Percentiles rank a stretch among this genome's conserved stretches.
Evolutionary conservation across 495 filamentous ascomycete genomes (phyloP).

Genomic region (Bacidia rubella): DNA sequence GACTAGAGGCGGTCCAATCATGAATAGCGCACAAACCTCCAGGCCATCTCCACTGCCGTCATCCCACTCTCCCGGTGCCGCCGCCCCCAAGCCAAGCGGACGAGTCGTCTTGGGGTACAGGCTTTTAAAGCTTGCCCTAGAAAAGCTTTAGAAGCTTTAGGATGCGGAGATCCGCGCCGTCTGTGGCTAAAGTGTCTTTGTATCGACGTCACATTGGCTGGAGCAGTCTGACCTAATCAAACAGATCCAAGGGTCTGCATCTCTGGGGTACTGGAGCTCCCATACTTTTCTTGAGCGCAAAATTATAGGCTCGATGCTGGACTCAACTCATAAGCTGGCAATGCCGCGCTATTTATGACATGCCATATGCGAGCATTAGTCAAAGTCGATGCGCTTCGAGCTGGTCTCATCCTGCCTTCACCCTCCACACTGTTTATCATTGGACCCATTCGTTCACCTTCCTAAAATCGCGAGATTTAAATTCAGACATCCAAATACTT

Average conservation of each 20-base stretch:
- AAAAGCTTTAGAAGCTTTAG: conserved; percentile 6
- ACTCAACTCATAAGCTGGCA: too few species aligned
- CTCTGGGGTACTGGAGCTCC: too few species aligned
- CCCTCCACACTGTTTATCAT: too few species aligned
- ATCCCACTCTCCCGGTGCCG: conserved; percentile 1
- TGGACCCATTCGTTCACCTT: too few species aligned
- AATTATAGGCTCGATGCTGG: conserved; percentile 2
- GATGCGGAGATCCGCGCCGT: not conserved
- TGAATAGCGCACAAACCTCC: not conserved
- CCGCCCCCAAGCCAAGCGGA: not conserved
- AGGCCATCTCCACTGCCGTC: not conserved
- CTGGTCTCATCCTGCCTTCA: not conserved
- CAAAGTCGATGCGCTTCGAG: not conserved
- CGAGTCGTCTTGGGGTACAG: not conserved
- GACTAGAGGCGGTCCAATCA: conserved; percentile 5
- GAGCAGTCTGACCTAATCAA: not conserved
- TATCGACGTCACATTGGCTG: not conserved
- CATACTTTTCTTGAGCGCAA: not conserved
- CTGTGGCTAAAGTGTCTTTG: not conserved
- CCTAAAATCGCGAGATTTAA: not conserved
- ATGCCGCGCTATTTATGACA: too few species aligned
- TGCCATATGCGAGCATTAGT: not conserved
- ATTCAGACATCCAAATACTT: not conserved
- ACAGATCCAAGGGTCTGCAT: not conserved
- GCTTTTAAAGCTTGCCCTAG: conserved; percentile 7